phyloP scores from a whole-genome alignment of 2,329 filamentous ascomycete species.

The Botryosphaeria dothidea region DNA sequence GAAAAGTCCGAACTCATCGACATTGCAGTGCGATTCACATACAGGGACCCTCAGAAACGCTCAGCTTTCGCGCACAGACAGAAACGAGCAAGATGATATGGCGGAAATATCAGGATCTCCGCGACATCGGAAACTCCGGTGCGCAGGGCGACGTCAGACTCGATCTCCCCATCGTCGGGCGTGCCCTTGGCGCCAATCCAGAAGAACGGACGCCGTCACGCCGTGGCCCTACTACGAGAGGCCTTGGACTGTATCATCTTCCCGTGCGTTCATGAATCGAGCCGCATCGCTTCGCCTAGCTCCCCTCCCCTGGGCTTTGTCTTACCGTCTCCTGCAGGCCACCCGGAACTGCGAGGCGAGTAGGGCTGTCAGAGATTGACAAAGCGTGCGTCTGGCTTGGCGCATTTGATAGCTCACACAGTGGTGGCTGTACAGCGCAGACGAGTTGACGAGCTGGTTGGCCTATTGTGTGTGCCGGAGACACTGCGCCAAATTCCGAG shows the following conservation, averaged over 20 bases:
- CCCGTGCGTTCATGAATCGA: background rate
- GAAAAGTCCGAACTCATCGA: too few species aligned
- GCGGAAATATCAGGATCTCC: background rate
- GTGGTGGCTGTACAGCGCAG: background rate
- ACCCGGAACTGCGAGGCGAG: background rate
- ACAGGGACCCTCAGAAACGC: too few species aligned
- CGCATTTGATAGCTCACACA: background rate
- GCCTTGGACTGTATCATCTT: too few species aligned
- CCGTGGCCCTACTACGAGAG: background rate
- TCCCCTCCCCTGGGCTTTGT: background rate
- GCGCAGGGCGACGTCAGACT: background rate
- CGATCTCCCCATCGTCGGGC: background rate
- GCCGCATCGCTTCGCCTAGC: background rate
- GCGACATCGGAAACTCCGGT: too few species aligned
- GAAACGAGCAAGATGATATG: background rate
- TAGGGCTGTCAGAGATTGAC: background rate
- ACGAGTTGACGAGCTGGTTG: background rate
- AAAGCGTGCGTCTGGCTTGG: background rate
- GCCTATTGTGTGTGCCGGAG: background rate
- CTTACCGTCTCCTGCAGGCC: background rate
- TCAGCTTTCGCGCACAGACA: background rate
- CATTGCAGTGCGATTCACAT: too few species aligned
- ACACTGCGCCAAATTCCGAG: background rate
- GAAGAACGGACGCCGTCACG: background rate
- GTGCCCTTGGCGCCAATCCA: background rate